Conservation (phyloP, 2,329 filamentous ascomycete species). For the Aspergillus pseudotamarii region DNA sequence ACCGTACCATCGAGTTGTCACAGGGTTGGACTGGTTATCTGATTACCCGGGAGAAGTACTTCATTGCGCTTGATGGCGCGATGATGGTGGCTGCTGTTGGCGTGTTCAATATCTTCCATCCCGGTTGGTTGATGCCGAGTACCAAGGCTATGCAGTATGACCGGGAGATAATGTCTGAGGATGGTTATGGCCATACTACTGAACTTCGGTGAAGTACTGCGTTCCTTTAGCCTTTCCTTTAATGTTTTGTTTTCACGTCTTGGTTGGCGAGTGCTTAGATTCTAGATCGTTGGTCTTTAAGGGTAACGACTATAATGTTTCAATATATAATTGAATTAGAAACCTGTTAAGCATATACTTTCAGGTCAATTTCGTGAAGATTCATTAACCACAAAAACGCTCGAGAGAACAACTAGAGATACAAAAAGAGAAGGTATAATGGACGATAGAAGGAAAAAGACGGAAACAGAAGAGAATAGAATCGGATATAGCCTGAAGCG, state of each 20-base stretch:
- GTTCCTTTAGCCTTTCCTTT: slow-evolving; percentile 3
- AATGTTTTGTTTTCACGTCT: not conserved
- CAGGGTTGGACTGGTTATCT: slow-evolving; percentile 55
- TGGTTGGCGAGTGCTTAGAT: not conserved
- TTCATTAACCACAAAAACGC: not conserved
- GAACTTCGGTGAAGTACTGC: slow-evolving; percentile 9
- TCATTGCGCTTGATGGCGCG: slow-evolving; percentile 53
- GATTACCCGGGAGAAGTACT: slow-evolving; percentile 54
- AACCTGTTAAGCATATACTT: not conserved
- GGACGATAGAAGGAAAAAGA: not conserved
- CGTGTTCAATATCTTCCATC: slow-evolving; percentile 50
- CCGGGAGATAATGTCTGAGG: slow-evolving; percentile 11
- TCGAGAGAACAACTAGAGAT: not conserved
- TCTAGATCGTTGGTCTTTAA: not conserved
- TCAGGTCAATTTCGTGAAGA: not conserved
- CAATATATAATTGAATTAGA: not conserved
- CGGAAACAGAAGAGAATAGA: not conserved
- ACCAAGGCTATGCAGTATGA: slow-evolving; percentile 15
- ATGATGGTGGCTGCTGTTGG: slow-evolving; percentile 53
- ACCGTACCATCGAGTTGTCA: slow-evolving; percentile 54
- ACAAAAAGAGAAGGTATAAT: not conserved
- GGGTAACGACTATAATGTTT: not conserved
- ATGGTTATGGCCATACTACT: slow-evolving; percentile 12
- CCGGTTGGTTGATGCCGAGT: slow-evolving; percentile 42
- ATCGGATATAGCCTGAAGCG: not conserved